These are phyloP conservation scores for Omphalea diandra DNA, from an alignment of 441 rosid genomes.

Conservation along the genomic window DNA sequence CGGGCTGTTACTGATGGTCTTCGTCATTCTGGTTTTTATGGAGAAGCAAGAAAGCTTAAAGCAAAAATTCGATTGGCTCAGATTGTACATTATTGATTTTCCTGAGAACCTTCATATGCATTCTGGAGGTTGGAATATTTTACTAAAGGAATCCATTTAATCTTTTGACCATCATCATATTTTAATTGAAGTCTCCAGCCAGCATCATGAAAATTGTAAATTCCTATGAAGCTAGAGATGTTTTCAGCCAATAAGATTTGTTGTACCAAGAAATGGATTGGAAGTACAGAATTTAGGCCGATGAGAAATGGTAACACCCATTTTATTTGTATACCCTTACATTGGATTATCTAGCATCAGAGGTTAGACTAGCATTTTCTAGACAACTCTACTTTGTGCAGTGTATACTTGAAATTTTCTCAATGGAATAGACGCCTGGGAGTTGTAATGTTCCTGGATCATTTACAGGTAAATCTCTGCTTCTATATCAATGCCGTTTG, in stretches of 20 bases:
- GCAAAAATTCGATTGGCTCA: constrained; percentile 46
- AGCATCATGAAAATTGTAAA: neutral
- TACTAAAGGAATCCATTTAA: neutral
- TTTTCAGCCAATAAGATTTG: neutral
- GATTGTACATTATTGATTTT: constrained; percentile 31
- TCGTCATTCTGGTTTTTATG: constrained; percentile 42
- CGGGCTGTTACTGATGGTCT: constrained; percentile 68
- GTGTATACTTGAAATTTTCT: neutral
- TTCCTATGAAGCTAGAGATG: neutral
- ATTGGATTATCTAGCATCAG: neutral
- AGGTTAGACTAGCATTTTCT: neutral
- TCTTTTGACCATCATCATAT: neutral
- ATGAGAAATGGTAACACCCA: neutral
- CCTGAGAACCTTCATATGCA: neutral
- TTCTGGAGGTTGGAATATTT: neutral
- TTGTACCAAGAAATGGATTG: neutral
- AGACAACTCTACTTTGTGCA: neutral
- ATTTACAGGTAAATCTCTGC: neutral
- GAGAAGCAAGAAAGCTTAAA: constrained; percentile 57
- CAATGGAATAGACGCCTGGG: neutral
- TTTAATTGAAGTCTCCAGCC: neutral
- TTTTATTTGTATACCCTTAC: neutral
- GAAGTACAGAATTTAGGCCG: neutral
- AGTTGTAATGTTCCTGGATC: neutral
- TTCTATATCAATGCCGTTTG: neutral